phyloP scores from a whole-genome alignment of 2,329 filamentous ascomycete species.

The Aspergillus sp. region DNA sequence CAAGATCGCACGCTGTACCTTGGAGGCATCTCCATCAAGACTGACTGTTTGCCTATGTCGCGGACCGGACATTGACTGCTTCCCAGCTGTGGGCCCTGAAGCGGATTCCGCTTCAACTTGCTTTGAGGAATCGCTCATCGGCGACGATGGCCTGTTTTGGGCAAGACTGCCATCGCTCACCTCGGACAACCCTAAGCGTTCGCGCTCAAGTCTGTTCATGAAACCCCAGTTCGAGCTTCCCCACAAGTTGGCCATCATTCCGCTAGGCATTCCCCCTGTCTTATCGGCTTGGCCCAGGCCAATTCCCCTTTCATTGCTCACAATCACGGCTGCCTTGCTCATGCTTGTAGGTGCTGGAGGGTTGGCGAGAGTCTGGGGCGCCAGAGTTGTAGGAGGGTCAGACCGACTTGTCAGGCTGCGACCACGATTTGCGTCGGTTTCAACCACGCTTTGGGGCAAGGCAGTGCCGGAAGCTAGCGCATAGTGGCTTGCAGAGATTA shows the following conservation, averaged over 20 bases:
- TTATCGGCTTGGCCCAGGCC: conserved; percentile 60
- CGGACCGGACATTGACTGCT: conserved; percentile 26
- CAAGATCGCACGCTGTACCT: conserved; percentile 33
- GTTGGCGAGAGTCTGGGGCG: conserved; percentile 77
- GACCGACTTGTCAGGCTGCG: conserved; percentile 37
- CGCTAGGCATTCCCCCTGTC: conserved; percentile 73
- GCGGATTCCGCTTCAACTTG: conserved; percentile 18
- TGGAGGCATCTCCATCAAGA: conserved; percentile 47
- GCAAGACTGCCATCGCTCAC: conserved; percentile 17
- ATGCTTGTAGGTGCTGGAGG: conserved; percentile 81
- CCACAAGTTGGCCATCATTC: conserved; percentile 91
- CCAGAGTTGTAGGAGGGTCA: conserved; percentile 64
- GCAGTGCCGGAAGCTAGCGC: conserved; percentile 65
- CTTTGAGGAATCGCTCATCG: conserved; percentile 27
- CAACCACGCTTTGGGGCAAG: conserved; percentile 37
- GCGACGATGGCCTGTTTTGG: conserved; percentile 19
- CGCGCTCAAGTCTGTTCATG: conserved; percentile 60
- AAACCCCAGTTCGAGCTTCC: conserved; percentile 81
- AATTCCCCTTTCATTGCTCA: conserved; percentile 73
- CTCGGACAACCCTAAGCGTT: conserved; percentile 45
- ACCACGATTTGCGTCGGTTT: conserved; percentile 35
- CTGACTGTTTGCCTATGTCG: conserved; percentile 58
- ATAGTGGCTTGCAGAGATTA: conserved; percentile 82
- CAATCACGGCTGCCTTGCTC: conserved; percentile 79
- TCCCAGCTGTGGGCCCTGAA: conserved; percentile 22